Evolutionary conservation across 2,329 filamentous ascomycete genomes (phyloP).

Genomic region (Hirsutella minnesotensis): DNA sequence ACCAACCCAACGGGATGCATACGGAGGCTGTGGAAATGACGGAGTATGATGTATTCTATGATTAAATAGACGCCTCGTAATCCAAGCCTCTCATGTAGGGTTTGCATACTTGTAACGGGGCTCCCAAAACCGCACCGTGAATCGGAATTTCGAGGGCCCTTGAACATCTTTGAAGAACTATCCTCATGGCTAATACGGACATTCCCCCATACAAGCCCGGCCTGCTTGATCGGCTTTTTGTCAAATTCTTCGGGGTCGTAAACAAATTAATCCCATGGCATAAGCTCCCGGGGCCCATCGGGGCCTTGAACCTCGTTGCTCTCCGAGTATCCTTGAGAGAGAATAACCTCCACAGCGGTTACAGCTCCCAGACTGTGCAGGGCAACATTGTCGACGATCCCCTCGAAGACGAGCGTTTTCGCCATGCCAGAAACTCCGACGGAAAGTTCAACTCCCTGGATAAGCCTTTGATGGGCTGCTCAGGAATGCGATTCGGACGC

Average conservation of each 20-base stretch:
- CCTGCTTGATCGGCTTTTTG: background rate
- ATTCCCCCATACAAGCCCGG: background rate
- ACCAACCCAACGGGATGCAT: too few relatives aligned
- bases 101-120: too few relatives aligned
- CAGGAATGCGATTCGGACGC: background rate
- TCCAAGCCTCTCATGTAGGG: too few relatives aligned
- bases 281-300: background rate
- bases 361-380: background rate
- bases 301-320: background rate
- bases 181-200: background rate
- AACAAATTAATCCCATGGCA: background rate
- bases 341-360: background rate
- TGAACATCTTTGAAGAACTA: background rate
- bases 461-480: background rate
- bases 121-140: too few relatives aligned
- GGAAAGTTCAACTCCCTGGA: conserved; percentile 1
- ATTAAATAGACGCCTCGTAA: too few relatives aligned
- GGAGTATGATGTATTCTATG: too few relatives aligned
- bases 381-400: background rate
- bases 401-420: background rate
- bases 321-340: background rate
- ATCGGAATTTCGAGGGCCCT: background rate
- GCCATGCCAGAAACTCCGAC: background rate
- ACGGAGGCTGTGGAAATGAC: too few relatives aligned
- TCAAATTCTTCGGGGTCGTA: background rate